These are phyloP conservation scores for Areca catechu DNA, from an alignment of 176 grass and related monocot genomes.

Conservation along the genomic window DNA sequence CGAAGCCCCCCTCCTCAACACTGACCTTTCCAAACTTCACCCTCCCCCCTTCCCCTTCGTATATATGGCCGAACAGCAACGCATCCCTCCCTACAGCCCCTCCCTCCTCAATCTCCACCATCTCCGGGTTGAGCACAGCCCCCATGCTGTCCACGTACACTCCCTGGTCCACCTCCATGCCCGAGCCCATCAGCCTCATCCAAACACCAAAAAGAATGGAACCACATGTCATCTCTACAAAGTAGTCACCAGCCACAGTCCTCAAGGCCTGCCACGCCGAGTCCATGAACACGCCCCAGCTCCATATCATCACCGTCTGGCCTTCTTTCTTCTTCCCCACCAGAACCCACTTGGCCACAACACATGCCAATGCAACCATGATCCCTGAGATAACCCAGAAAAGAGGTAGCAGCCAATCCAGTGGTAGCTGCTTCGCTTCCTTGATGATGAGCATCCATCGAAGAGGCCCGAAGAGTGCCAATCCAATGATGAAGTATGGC, in stretches of 20 bases:
- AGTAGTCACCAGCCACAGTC: conserved; percentile 35
- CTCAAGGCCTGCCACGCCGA: conserved; percentile 47
- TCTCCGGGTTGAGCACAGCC: conserved; percentile 58
- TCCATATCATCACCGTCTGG: conserved; percentile 46
- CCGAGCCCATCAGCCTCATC: conserved; percentile 46
- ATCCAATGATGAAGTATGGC: conserved; percentile 36
- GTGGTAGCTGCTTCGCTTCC: neutral
- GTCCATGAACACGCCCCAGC: conserved; percentile 45
- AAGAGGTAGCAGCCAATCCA: conserved; percentile 36
- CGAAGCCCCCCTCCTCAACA: conserved; percentile 40
- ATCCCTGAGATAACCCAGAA: conserved; percentile 41
- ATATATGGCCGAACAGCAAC: conserved; percentile 59
- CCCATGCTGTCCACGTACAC: conserved; percentile 62
- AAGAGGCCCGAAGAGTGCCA: conserved; percentile 31
- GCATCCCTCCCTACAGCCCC: conserved; percentile 43
- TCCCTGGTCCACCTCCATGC: conserved; percentile 15
- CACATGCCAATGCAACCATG: conserved; percentile 24
- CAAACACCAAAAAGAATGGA: conserved; percentile 36
- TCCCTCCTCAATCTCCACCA: conserved; percentile 49
- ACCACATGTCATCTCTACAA: conserved; percentile 41
- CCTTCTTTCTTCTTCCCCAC: conserved; percentile 39
- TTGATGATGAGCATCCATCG: conserved; percentile 13
- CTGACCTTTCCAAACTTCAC: conserved; percentile 47
- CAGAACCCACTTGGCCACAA: conserved; percentile 37
- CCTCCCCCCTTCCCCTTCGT: conserved; percentile 53